Conservation (phyloP, 306 rosid species). For the Mimosa bimucronata region DNA sequence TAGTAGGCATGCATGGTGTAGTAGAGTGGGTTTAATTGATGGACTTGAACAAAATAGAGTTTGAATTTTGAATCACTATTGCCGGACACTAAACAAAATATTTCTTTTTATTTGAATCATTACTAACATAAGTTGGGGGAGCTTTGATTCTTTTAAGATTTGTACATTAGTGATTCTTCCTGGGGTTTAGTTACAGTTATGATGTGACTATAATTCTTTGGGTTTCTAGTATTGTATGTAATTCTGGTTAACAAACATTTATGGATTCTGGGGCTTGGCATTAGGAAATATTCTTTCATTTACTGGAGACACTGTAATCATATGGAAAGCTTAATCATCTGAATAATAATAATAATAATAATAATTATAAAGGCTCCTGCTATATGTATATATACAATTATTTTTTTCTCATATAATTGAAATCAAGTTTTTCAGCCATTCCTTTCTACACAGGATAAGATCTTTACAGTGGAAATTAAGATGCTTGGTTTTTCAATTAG, state of each 20-base stretch:
- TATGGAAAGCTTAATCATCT: neutral
- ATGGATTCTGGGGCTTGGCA: neutral
- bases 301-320: neutral
- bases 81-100: neutral
- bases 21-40: slow-evolving; percentile 35
- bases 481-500: slow-evolving; percentile 15
- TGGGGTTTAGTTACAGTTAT: neutral
- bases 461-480: neutral
- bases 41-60: neutral
- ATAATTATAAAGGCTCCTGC: neutral
- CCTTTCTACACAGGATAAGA: neutral
- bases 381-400: neutral
- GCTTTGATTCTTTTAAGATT: slow-evolving; percentile 9
- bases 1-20: slow-evolving; percentile 16
- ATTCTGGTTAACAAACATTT: slow-evolving; percentile 15
- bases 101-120: slow-evolving; percentile 10
- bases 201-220: slow-evolving; percentile 8
- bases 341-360: neutral
- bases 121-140: slow-evolving; percentile 18
- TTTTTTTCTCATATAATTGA: neutral
- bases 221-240: slow-evolving; percentile 22
- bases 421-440: neutral
- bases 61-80: neutral
- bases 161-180: slow-evolving; percentile 20
- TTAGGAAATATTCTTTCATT: neutral